Conservation (phyloP, 148 eudicot genomes). For the Rhododendron ferrugineum region DNA sequence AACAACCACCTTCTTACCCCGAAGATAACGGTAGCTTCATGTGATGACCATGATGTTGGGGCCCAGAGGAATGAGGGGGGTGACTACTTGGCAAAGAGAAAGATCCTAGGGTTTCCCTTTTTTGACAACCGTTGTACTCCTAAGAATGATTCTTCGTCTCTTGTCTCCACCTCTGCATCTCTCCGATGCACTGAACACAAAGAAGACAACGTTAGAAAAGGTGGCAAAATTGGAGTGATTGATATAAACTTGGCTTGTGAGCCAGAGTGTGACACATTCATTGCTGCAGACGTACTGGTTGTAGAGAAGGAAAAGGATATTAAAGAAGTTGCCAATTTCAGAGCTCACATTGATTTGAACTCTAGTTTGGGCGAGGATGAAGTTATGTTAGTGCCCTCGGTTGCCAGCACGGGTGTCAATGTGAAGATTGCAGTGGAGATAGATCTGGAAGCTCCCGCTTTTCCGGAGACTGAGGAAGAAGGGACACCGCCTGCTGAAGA, state of each 20-base stretch:
- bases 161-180: slow-evolving; percentile 24
- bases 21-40: slow-evolving; percentile 18
- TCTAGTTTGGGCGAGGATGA: slow-evolving; percentile 58
- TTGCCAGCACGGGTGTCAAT: slow-evolving; percentile 23
- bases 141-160: slow-evolving; percentile 24
- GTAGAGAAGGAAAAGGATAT: slow-evolving; percentile 27
- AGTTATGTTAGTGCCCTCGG: slow-evolving; percentile 25
- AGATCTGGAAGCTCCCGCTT: slow-evolving; percentile 47
- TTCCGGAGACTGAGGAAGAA: slow-evolving; percentile 33
- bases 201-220: slow-evolving; percentile 21
- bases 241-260: slow-evolving; percentile 61
- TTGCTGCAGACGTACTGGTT: slow-evolving; percentile 21
- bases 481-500: slow-evolving; percentile 13
- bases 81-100: slow-evolving; percentile 26
- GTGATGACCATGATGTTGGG: slow-evolving; percentile 22
- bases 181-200: slow-evolving; percentile 13
- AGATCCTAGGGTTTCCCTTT: slow-evolving; percentile 55
- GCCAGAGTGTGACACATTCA: slow-evolving; percentile 15
- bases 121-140: slow-evolving; percentile 25
- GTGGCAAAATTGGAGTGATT: slow-evolving; percentile 31
- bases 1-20: slow-evolving; percentile 11
- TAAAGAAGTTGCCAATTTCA: slow-evolving; percentile 21
- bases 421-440: slow-evolving; percentile 33
- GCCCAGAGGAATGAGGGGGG: slow-evolving; percentile 17
- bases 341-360: slow-evolving; percentile 67